Conservation (phyloP, 306 rosid genomes). For the Vigna trinervia region DNA sequence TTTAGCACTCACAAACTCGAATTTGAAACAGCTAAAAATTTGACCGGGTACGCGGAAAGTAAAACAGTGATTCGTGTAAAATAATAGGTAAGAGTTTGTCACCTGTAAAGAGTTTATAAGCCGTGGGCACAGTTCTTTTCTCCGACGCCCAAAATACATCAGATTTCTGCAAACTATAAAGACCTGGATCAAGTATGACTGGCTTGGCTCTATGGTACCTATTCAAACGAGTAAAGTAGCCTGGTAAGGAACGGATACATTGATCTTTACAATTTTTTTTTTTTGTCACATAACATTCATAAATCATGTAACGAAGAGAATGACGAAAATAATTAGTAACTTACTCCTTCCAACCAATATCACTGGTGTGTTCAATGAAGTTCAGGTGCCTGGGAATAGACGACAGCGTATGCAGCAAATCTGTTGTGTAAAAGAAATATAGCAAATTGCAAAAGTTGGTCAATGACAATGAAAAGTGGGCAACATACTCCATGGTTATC, state of each 20-base stretch:
- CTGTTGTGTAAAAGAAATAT: slow-evolving; percentile 51
- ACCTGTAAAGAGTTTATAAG: slow-evolving; percentile 78
- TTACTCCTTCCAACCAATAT: slow-evolving; percentile 79
- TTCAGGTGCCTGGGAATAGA: slow-evolving; percentile 70
- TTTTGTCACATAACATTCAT: slow-evolving; percentile 9
- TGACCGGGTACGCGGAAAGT: background rate
- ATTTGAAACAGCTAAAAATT: background rate
- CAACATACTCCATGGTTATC: background rate
- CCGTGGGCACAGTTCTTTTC: slow-evolving; percentile 73
- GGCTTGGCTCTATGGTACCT: slow-evolving; percentile 85
- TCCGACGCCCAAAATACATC: slow-evolving; percentile 79
- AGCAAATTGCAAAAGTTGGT: slow-evolving; percentile 6
- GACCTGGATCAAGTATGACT: slow-evolving; percentile 79
- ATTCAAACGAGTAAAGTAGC: slow-evolving; percentile 32
- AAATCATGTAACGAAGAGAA: slow-evolving; percentile 30
- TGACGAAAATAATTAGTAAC: slow-evolving; percentile 40
- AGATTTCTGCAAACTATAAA: slow-evolving; percentile 66
- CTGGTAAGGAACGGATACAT: slow-evolving; percentile 14
- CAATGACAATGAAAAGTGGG: slow-evolving; percentile 3
- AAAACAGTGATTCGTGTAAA: background rate
- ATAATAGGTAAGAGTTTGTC: background rate
- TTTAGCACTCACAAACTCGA: background rate
- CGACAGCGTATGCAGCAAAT: slow-evolving; percentile 71
- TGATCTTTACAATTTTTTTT: slow-evolving; percentile 6
- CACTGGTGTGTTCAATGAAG: slow-evolving; percentile 58